Evolutionary conservation across 2,329 filamentous ascomycete genomes (phyloP).

Genomic region (Bertia moriformis): DNA sequence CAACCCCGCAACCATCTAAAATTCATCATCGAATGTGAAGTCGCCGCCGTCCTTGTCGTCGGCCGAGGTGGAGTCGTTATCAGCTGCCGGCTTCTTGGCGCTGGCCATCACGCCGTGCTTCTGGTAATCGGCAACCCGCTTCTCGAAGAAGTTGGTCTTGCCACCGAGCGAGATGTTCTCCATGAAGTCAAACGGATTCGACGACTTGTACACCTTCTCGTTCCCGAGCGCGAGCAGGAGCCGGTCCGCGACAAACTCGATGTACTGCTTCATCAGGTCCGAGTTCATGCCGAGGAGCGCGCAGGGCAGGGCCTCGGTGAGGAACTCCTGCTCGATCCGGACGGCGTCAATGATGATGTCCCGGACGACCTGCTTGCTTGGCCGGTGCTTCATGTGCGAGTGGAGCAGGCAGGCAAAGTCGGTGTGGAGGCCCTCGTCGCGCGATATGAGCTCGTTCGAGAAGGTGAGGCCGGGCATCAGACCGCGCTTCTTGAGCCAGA

Average conservation of each 20-base stretch:
- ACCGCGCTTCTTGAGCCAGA: constrained; percentile 99
- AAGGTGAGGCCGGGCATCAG: constrained; percentile 97
- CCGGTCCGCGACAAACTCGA: constrained; percentile 96
- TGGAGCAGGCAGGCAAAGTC: constrained; percentile 96
- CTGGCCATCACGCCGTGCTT: constrained; percentile 97
- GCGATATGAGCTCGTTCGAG: constrained; percentile 98
- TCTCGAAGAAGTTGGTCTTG: constrained; percentile 99
- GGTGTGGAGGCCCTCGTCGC: constrained; percentile 97
- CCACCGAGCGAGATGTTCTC: constrained; percentile 97
- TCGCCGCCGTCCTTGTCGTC: constrained; percentile 54
- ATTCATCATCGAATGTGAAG: constrained; percentile 93
- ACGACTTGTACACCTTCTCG: constrained; percentile 78
- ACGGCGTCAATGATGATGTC: constrained; percentile 92
- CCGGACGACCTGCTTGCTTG: constrained; percentile 65
- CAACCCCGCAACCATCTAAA: constrained; percentile 42
- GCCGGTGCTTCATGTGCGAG: constrained; percentile 86
- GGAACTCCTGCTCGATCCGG: constrained; percentile 88
- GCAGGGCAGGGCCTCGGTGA: constrained; percentile 86
- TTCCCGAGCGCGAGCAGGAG: constrained; percentile 87
- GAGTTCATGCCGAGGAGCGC: constrained; percentile 95
- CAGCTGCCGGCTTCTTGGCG: constrained; percentile 59
- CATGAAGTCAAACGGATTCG: constrained; percentile 99
- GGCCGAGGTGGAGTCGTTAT: constrained; percentile 26
- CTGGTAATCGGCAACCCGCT: constrained; percentile 98
- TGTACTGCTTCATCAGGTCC: constrained; percentile 97